phyloP scores from a whole-genome alignment of 1,284 basidiomycete genomes.

The Puccinia polysora region DNA sequence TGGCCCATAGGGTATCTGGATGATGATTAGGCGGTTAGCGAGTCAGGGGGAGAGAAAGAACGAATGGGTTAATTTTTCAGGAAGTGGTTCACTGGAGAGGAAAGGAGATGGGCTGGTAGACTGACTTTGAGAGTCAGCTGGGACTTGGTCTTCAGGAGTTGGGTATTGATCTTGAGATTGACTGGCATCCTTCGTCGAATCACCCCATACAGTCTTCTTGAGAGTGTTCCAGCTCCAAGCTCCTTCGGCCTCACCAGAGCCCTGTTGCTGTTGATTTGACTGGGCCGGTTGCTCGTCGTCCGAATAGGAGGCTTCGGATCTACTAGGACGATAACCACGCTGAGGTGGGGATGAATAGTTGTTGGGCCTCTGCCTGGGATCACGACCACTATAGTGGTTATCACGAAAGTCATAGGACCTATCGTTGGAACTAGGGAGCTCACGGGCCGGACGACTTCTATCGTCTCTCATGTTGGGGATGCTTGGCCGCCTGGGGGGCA shows the following conservation, averaged over 20 bases:
- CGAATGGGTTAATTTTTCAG: neutral
- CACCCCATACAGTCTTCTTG: slow-evolving; percentile 43
- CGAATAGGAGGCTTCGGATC: neutral
- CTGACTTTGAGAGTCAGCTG: slow-evolving; percentile 19
- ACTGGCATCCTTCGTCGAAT: slow-evolving; percentile 2
- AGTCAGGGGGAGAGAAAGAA: neutral
- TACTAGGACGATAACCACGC: slow-evolving; percentile 6
- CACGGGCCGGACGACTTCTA: no score
- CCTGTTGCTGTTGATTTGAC: neutral
- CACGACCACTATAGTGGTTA: no score
- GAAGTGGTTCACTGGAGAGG: neutral
- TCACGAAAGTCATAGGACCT: no score
- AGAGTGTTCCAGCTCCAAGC: slow-evolving; percentile 30
- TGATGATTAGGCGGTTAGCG: neutral
- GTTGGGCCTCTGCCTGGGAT: neutral
- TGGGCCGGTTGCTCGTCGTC: neutral
- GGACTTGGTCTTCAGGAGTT: neutral
- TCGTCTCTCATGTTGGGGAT: no score
- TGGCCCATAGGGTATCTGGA: slow-evolving; percentile 37
- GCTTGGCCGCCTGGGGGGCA: no score
- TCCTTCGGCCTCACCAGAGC: slow-evolving; percentile 13
- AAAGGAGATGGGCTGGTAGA: neutral
- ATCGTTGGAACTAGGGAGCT: no score
- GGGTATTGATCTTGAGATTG: neutral
- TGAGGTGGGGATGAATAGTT: neutral